phyloP scores from a whole-genome alignment of 345 rosid species.

The Rhodamnia rubescens region DNA sequence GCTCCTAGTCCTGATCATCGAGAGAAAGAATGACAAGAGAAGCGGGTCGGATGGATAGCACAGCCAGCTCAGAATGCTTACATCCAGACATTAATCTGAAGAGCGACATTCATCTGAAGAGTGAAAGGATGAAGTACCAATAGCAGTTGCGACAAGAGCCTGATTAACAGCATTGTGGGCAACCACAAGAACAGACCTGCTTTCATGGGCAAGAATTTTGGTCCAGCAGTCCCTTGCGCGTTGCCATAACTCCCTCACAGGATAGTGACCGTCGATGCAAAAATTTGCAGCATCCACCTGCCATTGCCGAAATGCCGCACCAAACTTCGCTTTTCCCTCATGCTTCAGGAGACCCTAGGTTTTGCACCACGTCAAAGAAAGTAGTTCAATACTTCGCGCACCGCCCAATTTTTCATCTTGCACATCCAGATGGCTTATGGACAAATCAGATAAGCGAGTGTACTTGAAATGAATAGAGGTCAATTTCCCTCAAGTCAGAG shows the following conservation, averaged over 20 bases:
- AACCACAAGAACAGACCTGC: slow-evolving; percentile 82
- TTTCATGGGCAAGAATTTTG: slow-evolving; percentile 56
- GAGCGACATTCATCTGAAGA: background rate
- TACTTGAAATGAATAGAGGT: slow-evolving; percentile 87
- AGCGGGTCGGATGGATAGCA: background rate
- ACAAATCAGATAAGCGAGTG: background rate
- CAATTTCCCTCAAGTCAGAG: slow-evolving; percentile 76
- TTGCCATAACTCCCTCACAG: slow-evolving; percentile 83
- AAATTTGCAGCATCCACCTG: slow-evolving; percentile 76
- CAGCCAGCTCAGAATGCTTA: background rate
- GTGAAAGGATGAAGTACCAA: slow-evolving; percentile 34
- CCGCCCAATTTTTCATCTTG: background rate
- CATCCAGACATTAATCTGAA: background rate
- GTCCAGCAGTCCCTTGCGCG: slow-evolving; percentile 72
- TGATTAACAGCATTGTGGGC: slow-evolving; percentile 97
- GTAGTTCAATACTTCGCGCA: background rate
- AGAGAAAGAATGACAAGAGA: background rate
- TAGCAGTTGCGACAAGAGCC: slow-evolving; percentile 81
- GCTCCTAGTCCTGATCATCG: slow-evolving; percentile 53
- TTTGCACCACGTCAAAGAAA: background rate
- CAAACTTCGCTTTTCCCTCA: slow-evolving; percentile 72
- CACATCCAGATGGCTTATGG: background rate
- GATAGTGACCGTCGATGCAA: slow-evolving; percentile 75
- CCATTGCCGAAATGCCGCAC: slow-evolving; percentile 71
- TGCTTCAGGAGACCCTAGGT: slow-evolving; percentile 79